Evolutionary conservation across 192 early-diverging fungal genomes (phyloP).

Genomic region (Glomus cerebriforme): DNA sequence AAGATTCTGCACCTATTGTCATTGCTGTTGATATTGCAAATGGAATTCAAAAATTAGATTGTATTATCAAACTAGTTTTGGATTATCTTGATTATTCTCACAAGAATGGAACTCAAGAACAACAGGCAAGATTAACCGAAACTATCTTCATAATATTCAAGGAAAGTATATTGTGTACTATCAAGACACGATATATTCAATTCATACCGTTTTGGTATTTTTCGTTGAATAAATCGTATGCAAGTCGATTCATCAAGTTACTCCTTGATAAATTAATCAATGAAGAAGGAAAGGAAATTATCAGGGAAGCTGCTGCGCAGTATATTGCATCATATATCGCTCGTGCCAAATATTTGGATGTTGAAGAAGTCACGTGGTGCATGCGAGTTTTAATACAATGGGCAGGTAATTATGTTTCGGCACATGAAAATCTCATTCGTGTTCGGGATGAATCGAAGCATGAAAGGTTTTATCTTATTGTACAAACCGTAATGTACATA

Average conservation of each 20-base stretch:
- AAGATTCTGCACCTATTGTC: constrained; percentile 44
- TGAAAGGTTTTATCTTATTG: constrained; percentile 81
- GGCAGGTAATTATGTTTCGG: constrained; percentile 68
- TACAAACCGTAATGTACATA: constrained; percentile 89
- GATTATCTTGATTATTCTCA: constrained; percentile 53
- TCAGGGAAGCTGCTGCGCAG: constrained; percentile 75
- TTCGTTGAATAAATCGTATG: constrained; percentile 72
- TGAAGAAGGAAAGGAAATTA: constrained; percentile 60
- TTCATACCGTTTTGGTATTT: constrained; percentile 87
- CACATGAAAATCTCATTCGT: constrained; percentile 52
- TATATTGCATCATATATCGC: constrained; percentile 90
- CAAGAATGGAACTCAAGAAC: constrained; percentile 32
- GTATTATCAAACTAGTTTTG: constrained; percentile 69
- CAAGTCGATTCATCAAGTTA: constrained; percentile 69
- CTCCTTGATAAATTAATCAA: constrained; percentile 48
- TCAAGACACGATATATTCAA: constrained; percentile 89
- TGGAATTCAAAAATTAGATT: constrained; percentile 73
- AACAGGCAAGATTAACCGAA: constrained; percentile 61
- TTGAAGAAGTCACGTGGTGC: constrained; percentile 60
- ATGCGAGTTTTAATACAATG: constrained; percentile 70
- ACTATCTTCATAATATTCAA: constrained; percentile 80
- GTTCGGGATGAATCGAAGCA: constrained; percentile 62
- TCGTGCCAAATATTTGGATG: constrained; percentile 78
- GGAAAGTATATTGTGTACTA: constrained; percentile 76
- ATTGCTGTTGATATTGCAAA: constrained; percentile 51